phyloP scores from a whole-genome alignment of 768 basidiomycete genomes.

The Russula foetens region DNA sequence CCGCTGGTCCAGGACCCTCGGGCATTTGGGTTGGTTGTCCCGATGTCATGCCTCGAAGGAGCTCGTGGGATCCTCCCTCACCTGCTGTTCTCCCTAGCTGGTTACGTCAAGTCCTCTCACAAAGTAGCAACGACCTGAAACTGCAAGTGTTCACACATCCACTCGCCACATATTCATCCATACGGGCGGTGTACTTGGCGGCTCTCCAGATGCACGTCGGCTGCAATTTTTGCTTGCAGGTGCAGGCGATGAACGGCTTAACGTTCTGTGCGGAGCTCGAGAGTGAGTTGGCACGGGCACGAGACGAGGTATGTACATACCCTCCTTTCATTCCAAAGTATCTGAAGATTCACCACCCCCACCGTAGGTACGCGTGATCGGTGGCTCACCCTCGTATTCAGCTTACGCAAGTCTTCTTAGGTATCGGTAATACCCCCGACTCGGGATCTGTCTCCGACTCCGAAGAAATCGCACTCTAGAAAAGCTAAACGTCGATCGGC shows the following conservation, averaged over 20 bases:
- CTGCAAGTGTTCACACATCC: neutral
- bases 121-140: neutral
- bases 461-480: too few relatives aligned
- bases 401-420: neutral
- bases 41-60: neutral
- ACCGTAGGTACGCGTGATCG: neutral
- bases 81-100: neutral
- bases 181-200: neutral
- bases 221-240: neutral
- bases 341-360: neutral
- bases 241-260: neutral
- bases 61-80: neutral
- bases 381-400: too few relatives aligned
- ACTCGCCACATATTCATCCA: neutral
- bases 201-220: neutral
- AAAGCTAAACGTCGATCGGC: too few relatives aligned
- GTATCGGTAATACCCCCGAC: neutral
- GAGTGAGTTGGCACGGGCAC: neutral
- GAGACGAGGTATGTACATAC: neutral
- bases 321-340: neutral
- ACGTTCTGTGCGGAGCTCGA: neutral
- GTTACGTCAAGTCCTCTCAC: neutral
- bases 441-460: too few relatives aligned
- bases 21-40: neutral
- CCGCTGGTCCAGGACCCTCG: neutral